These are phyloP conservation scores for Vicia villosa DNA, from an alignment of 306 rosid species.

Conservation along the genomic window DNA sequence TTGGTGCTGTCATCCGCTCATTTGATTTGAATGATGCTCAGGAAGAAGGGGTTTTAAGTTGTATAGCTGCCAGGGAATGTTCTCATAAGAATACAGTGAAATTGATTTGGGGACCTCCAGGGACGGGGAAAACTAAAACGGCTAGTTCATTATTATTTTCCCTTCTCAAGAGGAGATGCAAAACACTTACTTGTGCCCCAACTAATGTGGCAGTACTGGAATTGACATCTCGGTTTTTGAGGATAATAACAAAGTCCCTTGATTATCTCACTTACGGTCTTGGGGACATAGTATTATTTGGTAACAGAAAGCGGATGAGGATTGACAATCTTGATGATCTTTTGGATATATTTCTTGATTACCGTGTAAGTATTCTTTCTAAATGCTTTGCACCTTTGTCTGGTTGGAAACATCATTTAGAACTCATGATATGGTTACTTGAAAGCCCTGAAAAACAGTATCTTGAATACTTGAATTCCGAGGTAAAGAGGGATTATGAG, in stretches of 20 bases:
- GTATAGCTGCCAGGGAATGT: conserved; percentile 49
- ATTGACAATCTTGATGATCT: conserved; percentile 41
- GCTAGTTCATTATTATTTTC: conserved; percentile 42
- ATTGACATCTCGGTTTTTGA: conserved; percentile 40
- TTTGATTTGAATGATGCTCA: conserved; percentile 45
- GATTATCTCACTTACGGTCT: conserved; percentile 45
- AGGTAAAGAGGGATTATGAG: conserved; percentile 30
- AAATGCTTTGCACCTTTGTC: conserved; percentile 48
- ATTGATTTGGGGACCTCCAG: conserved; percentile 54
- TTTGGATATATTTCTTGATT: conserved; percentile 47
- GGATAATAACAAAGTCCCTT: conserved; percentile 39
- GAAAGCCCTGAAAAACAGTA: conserved; percentile 44
- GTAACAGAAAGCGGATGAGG: conserved; percentile 42
- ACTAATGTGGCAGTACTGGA: conserved; percentile 48
- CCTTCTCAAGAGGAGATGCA: conserved; percentile 42
- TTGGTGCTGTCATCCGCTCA: conserved; percentile 45
- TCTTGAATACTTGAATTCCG: conserved; percentile 27
- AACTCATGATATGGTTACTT: conserved; percentile 35
- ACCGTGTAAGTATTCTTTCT: conserved; percentile 40
- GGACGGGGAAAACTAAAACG: conserved; percentile 54
- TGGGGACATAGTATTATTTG: conserved; percentile 48
- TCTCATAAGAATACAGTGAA: conserved; percentile 39
- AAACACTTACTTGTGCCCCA: conserved; percentile 55
- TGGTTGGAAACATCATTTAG: conserved; percentile 51
- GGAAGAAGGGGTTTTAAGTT: conserved; percentile 46